Percentiles rank a stretch among this genome's conserved stretches.
These are phyloP conservation scores for Solanum corneliomulleri DNA, from an alignment of 257 asterid species.

Conservation along the genomic window DNA sequence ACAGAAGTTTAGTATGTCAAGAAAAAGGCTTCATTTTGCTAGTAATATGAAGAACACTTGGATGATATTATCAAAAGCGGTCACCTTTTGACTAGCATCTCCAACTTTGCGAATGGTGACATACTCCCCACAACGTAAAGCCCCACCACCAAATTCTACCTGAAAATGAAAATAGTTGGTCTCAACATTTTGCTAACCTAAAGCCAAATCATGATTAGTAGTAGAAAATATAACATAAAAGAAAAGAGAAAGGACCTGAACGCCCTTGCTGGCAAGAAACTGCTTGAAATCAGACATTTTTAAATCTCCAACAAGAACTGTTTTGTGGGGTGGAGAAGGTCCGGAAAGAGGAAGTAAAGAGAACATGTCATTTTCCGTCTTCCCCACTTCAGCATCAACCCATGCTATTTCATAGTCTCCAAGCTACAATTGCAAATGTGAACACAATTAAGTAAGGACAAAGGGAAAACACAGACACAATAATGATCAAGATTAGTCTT, in stretches of 20 bases:
- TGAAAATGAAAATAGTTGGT: conserved; percentile 11
- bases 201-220: not conserved
- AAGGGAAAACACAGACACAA: not conserved
- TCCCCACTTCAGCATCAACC: conserved; percentile 92
- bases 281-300: conserved; percentile 99
- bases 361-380: conserved; percentile 55
- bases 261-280: conserved; percentile 83
- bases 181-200: not conserved
- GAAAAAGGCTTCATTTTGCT: not conserved
- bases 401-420: conserved; percentile 97
- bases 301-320: conserved; percentile 90
- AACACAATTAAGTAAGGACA: not conserved
- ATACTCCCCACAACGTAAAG: conserved; percentile 85
- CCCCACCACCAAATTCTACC: conserved; percentile 89
- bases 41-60: not conserved
- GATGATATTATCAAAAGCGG: not conserved
- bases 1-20: not conserved
- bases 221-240: not conserved
- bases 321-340: conserved; percentile 72
- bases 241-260: conserved; percentile 42
- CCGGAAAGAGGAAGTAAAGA: conserved; percentile 69
- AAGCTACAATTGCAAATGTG: conserved; percentile 36
- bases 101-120: conserved; percentile 93
- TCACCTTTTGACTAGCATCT: conserved; percentile 88
- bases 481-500: not conserved